These are phyloP conservation scores for Stephania japonica DNA, from an alignment of 164 flowering plant species.

Conservation along the genomic window DNA sequence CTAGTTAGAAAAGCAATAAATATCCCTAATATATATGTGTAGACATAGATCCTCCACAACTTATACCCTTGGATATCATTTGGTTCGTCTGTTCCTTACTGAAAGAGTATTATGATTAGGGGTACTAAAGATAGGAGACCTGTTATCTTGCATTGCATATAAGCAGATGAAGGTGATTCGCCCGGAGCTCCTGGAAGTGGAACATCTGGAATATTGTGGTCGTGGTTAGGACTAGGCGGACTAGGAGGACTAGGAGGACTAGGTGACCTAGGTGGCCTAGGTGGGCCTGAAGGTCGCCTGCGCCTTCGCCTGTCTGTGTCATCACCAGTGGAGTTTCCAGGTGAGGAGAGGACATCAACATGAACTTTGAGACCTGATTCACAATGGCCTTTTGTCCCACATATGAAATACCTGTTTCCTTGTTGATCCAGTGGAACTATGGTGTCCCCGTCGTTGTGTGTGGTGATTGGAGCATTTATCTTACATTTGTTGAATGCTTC, in stretches of 20 bases:
- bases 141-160: background rate
- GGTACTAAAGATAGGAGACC: background rate
- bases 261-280: background rate
- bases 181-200: background rate
- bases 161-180: background rate
- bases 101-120: background rate
- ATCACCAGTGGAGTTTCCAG: background rate
- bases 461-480: slow-evolving; percentile 17
- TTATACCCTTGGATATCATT: background rate
- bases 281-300: background rate
- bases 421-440: slow-evolving; percentile 20
- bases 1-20: background rate
- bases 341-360: slow-evolving; percentile 15
- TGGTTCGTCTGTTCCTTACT: background rate
- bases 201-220: no score
- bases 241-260: background rate
- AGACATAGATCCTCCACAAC: background rate
- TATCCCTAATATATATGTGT: background rate
- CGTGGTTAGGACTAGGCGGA: no score
- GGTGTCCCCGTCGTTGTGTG: slow-evolving; percentile 25
- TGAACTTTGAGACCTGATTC: slow-evolving; percentile 14
- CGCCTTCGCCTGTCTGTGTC: no score
- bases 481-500: slow-evolving; percentile 22
- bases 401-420: slow-evolving; percentile 31
- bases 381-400: slow-evolving; percentile 32